These are phyloP conservation scores for Cytidiella melzeri DNA, from an alignment of 768 basidiomycete species.

Conservation along the genomic window DNA sequence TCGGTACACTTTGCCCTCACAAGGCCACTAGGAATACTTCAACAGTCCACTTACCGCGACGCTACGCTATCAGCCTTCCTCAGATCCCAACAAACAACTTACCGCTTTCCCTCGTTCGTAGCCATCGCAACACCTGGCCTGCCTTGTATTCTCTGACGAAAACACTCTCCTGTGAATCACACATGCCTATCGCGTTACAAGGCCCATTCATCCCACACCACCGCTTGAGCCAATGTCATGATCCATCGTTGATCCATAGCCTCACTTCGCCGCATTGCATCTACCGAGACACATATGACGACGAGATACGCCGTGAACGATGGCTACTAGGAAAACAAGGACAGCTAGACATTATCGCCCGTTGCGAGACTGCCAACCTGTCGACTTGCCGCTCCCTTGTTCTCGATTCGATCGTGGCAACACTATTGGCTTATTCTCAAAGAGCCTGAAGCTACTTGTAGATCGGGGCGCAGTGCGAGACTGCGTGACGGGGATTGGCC, in stretches of 20 bases:
- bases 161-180: not conserved
- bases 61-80: conserved; percentile 1
- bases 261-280: not conserved
- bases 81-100: not conserved
- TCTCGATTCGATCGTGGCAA: not conserved
- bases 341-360: not conserved
- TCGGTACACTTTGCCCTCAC: conserved; percentile 7
- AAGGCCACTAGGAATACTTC: conserved; percentile 11
- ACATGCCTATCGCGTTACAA: not conserved
- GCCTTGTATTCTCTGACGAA: not conserved
- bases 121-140: conserved; percentile 3
- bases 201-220: not conserved
- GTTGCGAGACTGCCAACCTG: not conserved
- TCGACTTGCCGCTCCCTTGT: not conserved
- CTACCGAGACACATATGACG: not conserved
- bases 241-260: not conserved
- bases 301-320: not conserved
- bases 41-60: not conserved
- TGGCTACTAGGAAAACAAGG: not conserved
- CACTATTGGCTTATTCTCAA: not conserved
- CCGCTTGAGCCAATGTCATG: not conserved
- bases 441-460: too few species aligned
- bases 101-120: not conserved
- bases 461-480: too few species aligned
- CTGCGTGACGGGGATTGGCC: too few species aligned